phyloP scores from a whole-genome alignment of 345 rosid genomes.

The Tarenaya hassleriana region DNA sequence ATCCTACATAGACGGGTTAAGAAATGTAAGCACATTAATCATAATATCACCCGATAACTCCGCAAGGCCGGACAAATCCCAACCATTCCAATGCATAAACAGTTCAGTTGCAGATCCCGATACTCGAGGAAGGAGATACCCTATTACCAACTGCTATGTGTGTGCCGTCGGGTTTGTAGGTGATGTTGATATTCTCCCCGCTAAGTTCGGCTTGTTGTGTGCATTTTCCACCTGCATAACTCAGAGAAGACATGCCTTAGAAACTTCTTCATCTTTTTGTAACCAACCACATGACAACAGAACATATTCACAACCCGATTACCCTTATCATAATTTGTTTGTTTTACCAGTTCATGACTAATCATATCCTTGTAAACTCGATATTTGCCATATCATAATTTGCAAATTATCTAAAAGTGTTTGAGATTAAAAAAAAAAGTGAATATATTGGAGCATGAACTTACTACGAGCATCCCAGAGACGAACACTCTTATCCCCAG shows the following conservation, averaged over 20 bases:
- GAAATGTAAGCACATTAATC: conserved; percentile 15
- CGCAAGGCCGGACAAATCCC: too few relatives aligned
- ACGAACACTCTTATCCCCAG: conserved; percentile 96
- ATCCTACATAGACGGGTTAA: conserved; percentile 41
- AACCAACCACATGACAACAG: too few relatives aligned
- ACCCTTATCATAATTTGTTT: too few relatives aligned
- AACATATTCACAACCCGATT: conserved; percentile 4
- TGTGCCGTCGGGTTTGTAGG: conserved; percentile 90
- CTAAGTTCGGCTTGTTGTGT: conserved; percentile 92
- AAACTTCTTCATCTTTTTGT: too few relatives aligned
- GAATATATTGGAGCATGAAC: too few relatives aligned
- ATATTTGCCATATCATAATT: too few relatives aligned
- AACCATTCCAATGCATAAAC: conserved; percentile 14
- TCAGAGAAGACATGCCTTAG: conserved; percentile 7
- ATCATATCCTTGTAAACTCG: too few relatives aligned
- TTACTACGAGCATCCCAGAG: conserved; percentile 98
- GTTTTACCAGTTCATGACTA: too few relatives aligned
- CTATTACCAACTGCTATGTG: conserved; percentile 93
- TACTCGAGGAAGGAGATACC: conserved; percentile 45
- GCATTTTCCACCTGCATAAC: conserved; percentile 81
- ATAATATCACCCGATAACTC: too few relatives aligned
- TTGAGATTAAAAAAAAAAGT: too few relatives aligned
- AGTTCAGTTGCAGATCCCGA: conserved; percentile 12
- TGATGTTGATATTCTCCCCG: conserved; percentile 96
- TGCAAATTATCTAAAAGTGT: too few relatives aligned